Evolutionary conservation across 768 basidiomycete species (phyloP), one percentile per base, ranked within the genome.

Genomic region (Psilocybe tampanensis): DNA sequence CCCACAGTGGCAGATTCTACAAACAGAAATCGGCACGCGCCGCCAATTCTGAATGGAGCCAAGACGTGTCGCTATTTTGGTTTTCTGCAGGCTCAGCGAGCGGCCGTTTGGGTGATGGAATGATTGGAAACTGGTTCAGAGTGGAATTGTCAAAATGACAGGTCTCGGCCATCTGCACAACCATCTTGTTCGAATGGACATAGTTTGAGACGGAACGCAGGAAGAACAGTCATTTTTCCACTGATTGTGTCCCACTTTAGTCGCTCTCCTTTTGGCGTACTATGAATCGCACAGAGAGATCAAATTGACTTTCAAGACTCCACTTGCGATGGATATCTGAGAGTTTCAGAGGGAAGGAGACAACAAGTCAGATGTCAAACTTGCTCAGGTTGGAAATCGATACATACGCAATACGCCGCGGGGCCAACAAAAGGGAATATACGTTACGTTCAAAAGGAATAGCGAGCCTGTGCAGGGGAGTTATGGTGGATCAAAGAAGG

Each of bases 211-310:
- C 36, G 44, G 52, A 49, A 41, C 41, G 41, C 12, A 34, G 56
- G 59, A 60, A 56, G 52, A 41, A 3, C 44, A 44, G 36, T 54
- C 58, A 61, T 44, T 53, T 47, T 57, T 47, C 42, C 34, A 29
- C 33, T 54, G 55, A 61, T 61, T 55, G 26, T 57, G 60, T 56
- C 59, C 47, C 51, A 48, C 51, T 59, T 57, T 51, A 56, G 52
- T 44, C 39, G 44, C 33, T 39, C 44, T 55, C 56, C 43, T 47
- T 57, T 55, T 54, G 18, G 52, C 32, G 47, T 47, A 32, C 24
- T 19, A 55, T 11, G 21, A 47, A 17, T 59, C 47, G 58, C 26
- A 29, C 47, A 48, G 29, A 42, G 23, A 32, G 42, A 36, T 36
- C 33, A 42, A 44, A 17, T 15, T 23, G 33, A 6, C 23, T 24